Conservation (phyloP, 495 filamentous ascomycete genomes). For the Xylaria scruposa region DNA sequence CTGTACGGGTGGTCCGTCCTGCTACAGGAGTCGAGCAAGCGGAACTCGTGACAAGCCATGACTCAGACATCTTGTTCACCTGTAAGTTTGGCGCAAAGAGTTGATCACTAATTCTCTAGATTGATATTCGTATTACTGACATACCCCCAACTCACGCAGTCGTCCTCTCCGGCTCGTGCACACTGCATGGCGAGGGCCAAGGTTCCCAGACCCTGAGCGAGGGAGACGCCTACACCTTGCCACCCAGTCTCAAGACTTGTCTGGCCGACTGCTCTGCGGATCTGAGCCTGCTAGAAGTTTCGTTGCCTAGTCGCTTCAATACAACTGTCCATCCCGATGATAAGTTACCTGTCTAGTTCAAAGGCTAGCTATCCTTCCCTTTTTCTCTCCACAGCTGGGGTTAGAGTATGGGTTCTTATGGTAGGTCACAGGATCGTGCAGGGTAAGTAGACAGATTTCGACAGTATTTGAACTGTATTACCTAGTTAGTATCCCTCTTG, state of each 20-base stretch:
- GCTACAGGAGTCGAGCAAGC: not conserved
- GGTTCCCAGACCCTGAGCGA: constrained; percentile 13
- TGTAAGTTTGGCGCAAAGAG: constrained; percentile 4
- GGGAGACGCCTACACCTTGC: constrained; percentile 23
- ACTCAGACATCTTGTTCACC: constrained; percentile 24
- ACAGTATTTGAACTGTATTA: not conserved
- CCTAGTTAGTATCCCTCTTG: not conserved
- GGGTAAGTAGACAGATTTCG: not conserved
- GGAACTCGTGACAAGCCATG: constrained; percentile 17
- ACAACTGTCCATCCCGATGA: constrained; percentile 5
- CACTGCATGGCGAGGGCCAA: constrained; percentile 15
- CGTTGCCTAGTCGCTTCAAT: constrained; percentile 16
- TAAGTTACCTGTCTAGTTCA: not conserved
- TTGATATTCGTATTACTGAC: constrained; percentile 1
- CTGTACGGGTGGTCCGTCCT: constrained; percentile 18
- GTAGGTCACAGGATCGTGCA: not conserved
- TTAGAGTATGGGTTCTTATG: not conserved
- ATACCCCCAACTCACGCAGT: not conserved
- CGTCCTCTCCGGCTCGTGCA: constrained; percentile 18
- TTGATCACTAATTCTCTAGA: not conserved
- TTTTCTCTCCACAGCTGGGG: not conserved
- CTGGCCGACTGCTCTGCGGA: constrained; percentile 12
- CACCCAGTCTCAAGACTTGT: constrained; percentile 14
- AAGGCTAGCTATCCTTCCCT: not conserved
- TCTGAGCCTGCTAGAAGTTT: constrained; percentile 18